phyloP scores from a whole-genome alignment of 305 asterid genomes.

The Fraxinus xanthoxyloides region DNA sequence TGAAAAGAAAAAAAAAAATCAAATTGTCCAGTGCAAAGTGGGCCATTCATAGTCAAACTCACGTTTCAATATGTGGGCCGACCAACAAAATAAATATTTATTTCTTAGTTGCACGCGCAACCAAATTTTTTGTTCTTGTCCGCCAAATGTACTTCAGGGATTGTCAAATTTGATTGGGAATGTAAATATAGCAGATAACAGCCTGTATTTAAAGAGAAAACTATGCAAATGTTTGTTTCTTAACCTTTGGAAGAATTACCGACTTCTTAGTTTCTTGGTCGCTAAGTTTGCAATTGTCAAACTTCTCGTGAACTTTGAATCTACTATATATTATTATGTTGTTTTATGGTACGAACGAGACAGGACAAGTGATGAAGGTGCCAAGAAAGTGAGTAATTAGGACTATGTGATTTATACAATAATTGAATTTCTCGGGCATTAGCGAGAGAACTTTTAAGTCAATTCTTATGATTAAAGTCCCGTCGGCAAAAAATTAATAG shows the following conservation, averaged over 20 bases:
- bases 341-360: not conserved
- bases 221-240: no score
- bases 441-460: not conserved
- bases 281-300: constrained; percentile 27
- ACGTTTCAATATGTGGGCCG: constrained; percentile 37
- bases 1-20: not conserved
- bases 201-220: not conserved
- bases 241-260: no score
- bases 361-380: not conserved
- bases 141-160: not conserved
- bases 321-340: no score
- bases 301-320: constrained; percentile 18
- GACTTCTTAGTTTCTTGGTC: constrained; percentile 27
- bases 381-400: not conserved
- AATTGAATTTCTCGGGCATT: not conserved
- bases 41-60: constrained; percentile 32
- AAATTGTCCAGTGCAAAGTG: constrained; percentile 22
- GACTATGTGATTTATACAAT: no score
- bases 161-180: not conserved
- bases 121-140: constrained; percentile 6
- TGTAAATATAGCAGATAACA: not conserved
- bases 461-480: not conserved
- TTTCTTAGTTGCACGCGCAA: constrained; percentile 25
- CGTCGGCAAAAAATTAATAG: not conserved
- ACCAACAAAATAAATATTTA: not conserved